Evolutionary conservation across 139 green algal species (phyloP), one percentile per base, ranked within the genome.

Genomic region (Volvox africanus): DNA sequence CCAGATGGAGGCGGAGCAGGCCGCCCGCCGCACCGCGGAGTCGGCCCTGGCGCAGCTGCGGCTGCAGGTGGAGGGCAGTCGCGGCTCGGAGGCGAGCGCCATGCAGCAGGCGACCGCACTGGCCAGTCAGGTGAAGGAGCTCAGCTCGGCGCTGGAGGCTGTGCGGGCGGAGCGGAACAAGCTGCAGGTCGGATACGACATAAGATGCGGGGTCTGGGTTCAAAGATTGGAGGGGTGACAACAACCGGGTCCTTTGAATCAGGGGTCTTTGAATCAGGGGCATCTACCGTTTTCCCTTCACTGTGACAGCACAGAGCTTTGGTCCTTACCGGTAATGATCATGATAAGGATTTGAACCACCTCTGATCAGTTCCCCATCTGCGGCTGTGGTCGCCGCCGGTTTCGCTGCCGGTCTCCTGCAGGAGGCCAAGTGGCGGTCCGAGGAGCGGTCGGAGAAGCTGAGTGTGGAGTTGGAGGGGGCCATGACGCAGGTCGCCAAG

Each of bases 401-500:
- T 9, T 36, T 80, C 33, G 44, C 76, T 28, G n/a, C n/a, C n/a
- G n/a, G n/a, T n/a, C n/a, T n/a, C n/a, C 76, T 44, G 28, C 78
- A 93, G 90, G 80, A 87, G 13, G 69, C 81, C 65, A 93, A 93
- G 84, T 93, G 90, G 90, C 78, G 80, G 24, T 35, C 75, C 19
- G 90, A 93, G 13, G 90, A 93, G 90, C 90, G 90, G 19, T n/a
- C 75, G 0, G 82, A 93, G 77, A 71, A 91, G 84, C 75, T 93
- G 65, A 20, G 71, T 20, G 44, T 77, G 44, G 90, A 93, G 76
- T 61, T 91, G 33, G 87, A 91, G 11, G 76, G 37, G 13, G 76
- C 76, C 22, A 1, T 36, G 28, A 86, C 87, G 26, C 76, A 86
- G 76, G 32, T 30, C 24, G 35, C 76, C 61, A 91, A 85, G 76